Base-by-base conservation (phyloP, 129 eudicot species). In the Arctium minus region DNA sequence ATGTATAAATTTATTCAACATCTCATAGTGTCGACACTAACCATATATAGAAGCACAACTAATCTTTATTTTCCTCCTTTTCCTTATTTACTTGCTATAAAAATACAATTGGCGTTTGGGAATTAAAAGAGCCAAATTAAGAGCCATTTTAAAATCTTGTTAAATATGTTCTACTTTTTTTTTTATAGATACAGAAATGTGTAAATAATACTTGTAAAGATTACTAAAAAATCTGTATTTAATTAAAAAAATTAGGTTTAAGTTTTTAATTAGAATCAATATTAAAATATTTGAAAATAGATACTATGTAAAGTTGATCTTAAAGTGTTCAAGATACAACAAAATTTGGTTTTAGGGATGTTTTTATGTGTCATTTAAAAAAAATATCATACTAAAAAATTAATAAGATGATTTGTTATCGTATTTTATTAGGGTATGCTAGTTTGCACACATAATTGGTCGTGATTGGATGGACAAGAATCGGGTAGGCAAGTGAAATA, bases 11-110 rank as follows among this genome's bases (percentile, higher is more conserved):
- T 29, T 40, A 68, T 13, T 71, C 46, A 53, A 70, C 70, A 70
- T 70, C 70, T 80, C 18, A 80, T 33, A 70, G 48, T 79, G 76
- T 79, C 82, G 75, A 64, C 82, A 69, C 60, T 5, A 29, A 69
- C 65, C 76, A 79, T 31, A 56, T 56, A 56, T 17, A 29, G 12
- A 2, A 42, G 68, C 5, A 42, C 44, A 17, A 69, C 42, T 62
- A 67, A 69, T 35, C 76, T 42, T 42, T 27, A 18, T 18, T 40
- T 29, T 44, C 53, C 32, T 4, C 40, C 32, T 2, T 30, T 44
- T 69, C 4, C 12, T 4, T 4, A 3, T 40, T 38, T 53, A 18
- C 35, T 79, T 68, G 35, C 82, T 30, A 69, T 6, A 5, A 71
- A 71, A 33, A 35, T 35, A 71, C 44, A 38, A 6, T 46, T 32